Evolutionary conservation across 2,329 filamentous ascomycete genomes (phyloP).

Genomic region (Colletotrichum camelliae): DNA sequence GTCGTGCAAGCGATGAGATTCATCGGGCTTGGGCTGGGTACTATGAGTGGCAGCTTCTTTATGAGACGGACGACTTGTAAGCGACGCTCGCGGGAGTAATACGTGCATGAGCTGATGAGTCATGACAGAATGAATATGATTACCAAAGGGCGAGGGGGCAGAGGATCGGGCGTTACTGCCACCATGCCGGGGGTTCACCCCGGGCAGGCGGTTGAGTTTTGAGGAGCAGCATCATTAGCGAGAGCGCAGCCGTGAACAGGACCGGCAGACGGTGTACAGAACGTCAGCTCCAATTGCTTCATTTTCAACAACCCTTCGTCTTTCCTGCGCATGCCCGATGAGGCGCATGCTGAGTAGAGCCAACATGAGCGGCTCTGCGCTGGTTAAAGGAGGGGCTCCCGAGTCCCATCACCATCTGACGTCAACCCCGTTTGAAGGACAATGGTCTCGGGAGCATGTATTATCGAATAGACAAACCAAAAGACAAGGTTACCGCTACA

Average conservation of each 20-base stretch:
- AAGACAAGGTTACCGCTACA: neutral
- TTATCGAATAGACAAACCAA: neutral
- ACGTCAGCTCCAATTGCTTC: neutral
- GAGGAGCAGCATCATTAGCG: neutral
- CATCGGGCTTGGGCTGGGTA: neutral
- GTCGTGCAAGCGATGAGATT: neutral
- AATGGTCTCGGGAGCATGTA: neutral
- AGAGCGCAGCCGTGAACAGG: neutral
- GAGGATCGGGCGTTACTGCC: neutral
- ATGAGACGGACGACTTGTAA: conserved; percentile 8
- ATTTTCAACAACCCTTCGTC: neutral
- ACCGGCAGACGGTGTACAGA: neutral
- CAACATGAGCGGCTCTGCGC: neutral
- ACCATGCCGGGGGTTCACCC: neutral
- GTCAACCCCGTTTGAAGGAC: neutral
- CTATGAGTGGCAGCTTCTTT: neutral
- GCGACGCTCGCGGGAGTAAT: fast-evolving
- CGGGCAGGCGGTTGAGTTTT: neutral
- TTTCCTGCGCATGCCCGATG: neutral
- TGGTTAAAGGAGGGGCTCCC: neutral
- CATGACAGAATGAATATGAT: neutral
- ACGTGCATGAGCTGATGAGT: neutral
- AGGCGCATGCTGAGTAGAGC: neutral
- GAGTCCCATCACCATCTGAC: neutral
- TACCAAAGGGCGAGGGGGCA: neutral